Conservation (phyloP, 2,329 filamentous ascomycete species). For the Ophiostoma ulmi region DNA sequence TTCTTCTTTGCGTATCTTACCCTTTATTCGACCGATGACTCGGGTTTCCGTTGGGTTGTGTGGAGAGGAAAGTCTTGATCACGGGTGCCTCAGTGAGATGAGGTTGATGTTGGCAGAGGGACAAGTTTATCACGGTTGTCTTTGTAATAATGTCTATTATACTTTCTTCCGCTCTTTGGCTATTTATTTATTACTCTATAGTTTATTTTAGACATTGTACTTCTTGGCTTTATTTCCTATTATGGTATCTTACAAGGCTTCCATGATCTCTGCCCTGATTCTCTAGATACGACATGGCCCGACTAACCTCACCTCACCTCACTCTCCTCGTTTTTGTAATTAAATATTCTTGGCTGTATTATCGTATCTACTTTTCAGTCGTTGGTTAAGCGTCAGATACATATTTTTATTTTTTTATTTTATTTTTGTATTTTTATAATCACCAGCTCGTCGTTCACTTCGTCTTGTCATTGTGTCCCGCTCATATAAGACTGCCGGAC, state of each 20-base stretch:
- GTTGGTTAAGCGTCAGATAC: neutral
- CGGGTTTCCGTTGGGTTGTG: too few species aligned
- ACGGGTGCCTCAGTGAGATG: neutral
- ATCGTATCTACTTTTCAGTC: neutral
- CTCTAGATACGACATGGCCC: neutral
- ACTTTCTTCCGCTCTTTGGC: neutral
- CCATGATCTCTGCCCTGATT: neutral
- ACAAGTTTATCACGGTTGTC: neutral
- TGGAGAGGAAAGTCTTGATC: neutral
- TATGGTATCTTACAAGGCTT: neutral
- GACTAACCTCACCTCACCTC: neutral
- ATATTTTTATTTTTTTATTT: neutral
- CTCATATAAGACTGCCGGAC: neutral
- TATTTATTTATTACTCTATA: neutral
- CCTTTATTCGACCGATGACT: neutral
- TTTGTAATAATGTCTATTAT: neutral
- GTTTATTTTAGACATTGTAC: neutral
- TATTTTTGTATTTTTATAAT: neutral
- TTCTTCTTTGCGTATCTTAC: too few species aligned
- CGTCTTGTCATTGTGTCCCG: too few species aligned
- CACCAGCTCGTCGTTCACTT: too few species aligned
- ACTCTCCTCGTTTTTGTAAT: neutral
- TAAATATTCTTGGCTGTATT: too few species aligned
- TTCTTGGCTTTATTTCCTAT: neutral
- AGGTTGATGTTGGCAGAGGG: neutral